phyloP scores from a whole-genome alignment of 257 asterid species.

The Solanum ahanhuiri region DNA sequence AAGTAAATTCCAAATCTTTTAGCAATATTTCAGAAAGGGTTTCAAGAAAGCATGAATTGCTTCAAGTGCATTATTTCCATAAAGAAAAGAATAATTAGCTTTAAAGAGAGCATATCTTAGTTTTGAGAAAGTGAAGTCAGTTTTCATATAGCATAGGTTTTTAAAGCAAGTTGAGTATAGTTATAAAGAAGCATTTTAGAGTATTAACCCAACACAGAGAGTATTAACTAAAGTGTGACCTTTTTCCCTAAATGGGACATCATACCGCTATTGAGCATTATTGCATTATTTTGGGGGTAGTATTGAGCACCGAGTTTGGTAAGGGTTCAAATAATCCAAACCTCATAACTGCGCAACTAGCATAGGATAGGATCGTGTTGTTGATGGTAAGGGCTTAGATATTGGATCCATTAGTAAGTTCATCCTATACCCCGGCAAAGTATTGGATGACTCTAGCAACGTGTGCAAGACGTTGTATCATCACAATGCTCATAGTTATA shows the following conservation, averaged over 20 bases:
- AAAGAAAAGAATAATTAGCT: neutral
- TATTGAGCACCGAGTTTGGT: neutral
- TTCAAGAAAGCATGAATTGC: neutral
- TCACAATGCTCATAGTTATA: neutral
- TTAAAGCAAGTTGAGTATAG: neutral
- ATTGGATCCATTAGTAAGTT: neutral
- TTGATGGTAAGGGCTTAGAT: neutral
- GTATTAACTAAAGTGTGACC: neutral
- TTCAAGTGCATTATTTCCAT: neutral
- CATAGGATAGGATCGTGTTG: neutral
- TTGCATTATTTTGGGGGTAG: neutral
- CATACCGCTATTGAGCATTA: neutral
- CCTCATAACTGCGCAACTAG: neutral
- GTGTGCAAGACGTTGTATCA: neutral
- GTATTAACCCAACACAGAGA: neutral
- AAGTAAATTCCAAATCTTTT: neutral
- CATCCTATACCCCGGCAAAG: neutral
- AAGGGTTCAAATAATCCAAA: neutral
- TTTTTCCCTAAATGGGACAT: neutral
- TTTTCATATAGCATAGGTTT: neutral
- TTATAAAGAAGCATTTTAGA: neutral
- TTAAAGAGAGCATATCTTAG: neutral
- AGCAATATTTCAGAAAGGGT: neutral
- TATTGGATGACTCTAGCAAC: neutral
- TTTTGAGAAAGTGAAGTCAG: neutral